A percentile compares a stretch with the other conserved stretches of the same genome.
phyloP scores from a whole-genome alignment of 768 basidiomycete species.

The Tulasnella sp. region DNA sequence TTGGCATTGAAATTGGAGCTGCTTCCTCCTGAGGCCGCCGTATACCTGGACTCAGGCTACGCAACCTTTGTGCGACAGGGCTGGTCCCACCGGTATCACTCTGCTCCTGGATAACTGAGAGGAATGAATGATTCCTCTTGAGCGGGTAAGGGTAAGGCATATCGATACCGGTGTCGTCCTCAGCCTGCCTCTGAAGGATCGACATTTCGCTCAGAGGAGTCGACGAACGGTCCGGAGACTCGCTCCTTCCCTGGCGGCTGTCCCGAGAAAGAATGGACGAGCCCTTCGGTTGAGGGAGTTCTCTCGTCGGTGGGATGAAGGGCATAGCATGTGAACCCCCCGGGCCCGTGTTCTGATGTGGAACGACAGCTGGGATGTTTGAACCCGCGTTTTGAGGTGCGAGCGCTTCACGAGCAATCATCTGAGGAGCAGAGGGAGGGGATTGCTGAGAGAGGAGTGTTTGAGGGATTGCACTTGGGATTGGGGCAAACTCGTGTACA shows the following conservation, averaged over 20 bases:
- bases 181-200: constrained; percentile 10
- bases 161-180: background rate
- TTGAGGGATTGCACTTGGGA: background rate
- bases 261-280: background rate
- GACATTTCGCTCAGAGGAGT: constrained; percentile 23
- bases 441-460: background rate
- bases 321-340: background rate
- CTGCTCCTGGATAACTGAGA: constrained; percentile 21
- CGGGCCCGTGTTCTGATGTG: background rate
- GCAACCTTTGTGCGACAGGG: constrained; percentile 6
- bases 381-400: background rate
- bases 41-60: constrained; percentile 11
- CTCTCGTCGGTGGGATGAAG: background rate
- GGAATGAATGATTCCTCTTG: constrained; percentile 6
- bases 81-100: constrained; percentile 18
- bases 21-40: constrained; percentile 10
- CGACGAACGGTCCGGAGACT: constrained; percentile 12
- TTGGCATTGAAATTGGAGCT: background rate
- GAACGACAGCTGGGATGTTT: background rate
- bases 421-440: background rate
- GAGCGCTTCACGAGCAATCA: background rate
- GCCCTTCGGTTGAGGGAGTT: background rate
- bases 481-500: background rate
- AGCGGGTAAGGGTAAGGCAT: background rate
- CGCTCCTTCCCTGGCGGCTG: background rate